Evolutionary conservation across 805 yeast genomes (phyloP).

Genomic region (Sugiyamaella lignohabitans): DNA sequence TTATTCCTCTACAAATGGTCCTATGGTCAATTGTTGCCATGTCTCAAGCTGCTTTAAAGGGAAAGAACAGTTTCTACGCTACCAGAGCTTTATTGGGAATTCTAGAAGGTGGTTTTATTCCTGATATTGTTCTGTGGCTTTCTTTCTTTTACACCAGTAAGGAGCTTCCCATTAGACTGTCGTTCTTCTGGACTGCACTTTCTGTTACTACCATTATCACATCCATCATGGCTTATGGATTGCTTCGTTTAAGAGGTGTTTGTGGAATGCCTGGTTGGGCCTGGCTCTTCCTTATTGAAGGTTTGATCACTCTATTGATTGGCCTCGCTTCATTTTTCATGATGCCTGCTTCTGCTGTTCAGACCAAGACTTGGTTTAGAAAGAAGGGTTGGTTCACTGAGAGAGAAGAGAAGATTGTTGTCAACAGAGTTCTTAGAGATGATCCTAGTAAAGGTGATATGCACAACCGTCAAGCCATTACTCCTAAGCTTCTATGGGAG

Average conservation of each 20-base stretch:
- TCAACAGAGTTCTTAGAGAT: slow-evolving; percentile 52
- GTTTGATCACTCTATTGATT: slow-evolving; percentile 46
- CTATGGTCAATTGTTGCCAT: slow-evolving; percentile 53
- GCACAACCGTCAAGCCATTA: slow-evolving; percentile 54
- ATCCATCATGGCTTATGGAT: slow-evolving; percentile 48
- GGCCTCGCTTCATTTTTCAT: slow-evolving; percentile 43
- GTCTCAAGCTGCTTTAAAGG: slow-evolving; percentile 42
- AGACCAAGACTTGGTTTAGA: slow-evolving; percentile 45
- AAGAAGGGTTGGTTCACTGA: slow-evolving; percentile 51
- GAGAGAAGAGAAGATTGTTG: slow-evolving; percentile 53
- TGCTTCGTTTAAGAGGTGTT: slow-evolving; percentile 44
- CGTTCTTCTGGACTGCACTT: slow-evolving; percentile 54
- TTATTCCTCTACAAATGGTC: slow-evolving; percentile 54
- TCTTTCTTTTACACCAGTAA: slow-evolving; percentile 56
- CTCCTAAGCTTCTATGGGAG: slow-evolving; percentile 35
- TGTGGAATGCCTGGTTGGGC: slow-evolving; percentile 52
- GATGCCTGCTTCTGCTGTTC: slow-evolving; percentile 48
- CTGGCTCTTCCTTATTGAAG: slow-evolving; percentile 62
- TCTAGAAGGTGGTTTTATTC: slow-evolving; percentile 67
- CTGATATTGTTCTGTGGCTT: slow-evolving; percentile 57
- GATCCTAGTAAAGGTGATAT: slow-evolving; percentile 61
- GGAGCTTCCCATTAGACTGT: slow-evolving; percentile 53
- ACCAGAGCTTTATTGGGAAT: slow-evolving; percentile 45
- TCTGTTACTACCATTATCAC: slow-evolving; percentile 42
- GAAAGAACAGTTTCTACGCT: slow-evolving; percentile 38